phyloP scores from a whole-genome alignment of 805 yeast genomes.

The Candida maris region DNA sequence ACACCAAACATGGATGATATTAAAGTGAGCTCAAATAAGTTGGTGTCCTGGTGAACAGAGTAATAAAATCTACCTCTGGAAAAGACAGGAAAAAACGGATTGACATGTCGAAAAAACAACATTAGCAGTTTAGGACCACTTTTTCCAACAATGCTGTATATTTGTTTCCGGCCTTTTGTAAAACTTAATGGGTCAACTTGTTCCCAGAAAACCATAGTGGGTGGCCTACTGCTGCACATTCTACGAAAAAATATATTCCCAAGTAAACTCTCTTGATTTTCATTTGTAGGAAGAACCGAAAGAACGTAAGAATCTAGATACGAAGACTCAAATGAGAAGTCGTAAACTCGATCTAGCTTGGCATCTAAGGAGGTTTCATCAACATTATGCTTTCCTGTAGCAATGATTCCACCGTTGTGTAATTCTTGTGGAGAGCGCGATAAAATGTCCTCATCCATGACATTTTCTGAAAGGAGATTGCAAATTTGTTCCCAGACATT shows the following conservation, averaged over 20 bases:
- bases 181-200: conserved; percentile 2
- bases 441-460: background rate
- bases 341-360: background rate
- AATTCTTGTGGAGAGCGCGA: too few species aligned
- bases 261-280: background rate
- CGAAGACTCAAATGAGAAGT: conserved; percentile 8
- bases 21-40: conserved; percentile 10
- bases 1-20: conserved; percentile 12
- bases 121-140: conserved; percentile 11
- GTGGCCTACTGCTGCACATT: conserved; percentile 2
- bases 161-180: conserved; percentile 1
- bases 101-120: conserved; percentile 13
- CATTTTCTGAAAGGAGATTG: conserved; percentile 6
- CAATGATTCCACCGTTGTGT: too few species aligned
- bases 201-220: conserved; percentile 6
- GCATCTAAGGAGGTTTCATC: conserved; percentile 2
- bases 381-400: too few species aligned
- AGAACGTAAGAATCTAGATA: conserved; percentile 12
- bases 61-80: conserved; percentile 15
- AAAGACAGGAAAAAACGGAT: conserved; percentile 17
- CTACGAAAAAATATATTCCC: conserved; percentile 1
- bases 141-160: conserved; percentile 5
- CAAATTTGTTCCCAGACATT: conserved; percentile 12
- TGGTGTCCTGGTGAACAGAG: conserved; percentile 13
- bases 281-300: too few species aligned